Evolutionary conservation across 768 basidiomycete genomes (phyloP).

Genomic region (Suillus hirtellus): DNA sequence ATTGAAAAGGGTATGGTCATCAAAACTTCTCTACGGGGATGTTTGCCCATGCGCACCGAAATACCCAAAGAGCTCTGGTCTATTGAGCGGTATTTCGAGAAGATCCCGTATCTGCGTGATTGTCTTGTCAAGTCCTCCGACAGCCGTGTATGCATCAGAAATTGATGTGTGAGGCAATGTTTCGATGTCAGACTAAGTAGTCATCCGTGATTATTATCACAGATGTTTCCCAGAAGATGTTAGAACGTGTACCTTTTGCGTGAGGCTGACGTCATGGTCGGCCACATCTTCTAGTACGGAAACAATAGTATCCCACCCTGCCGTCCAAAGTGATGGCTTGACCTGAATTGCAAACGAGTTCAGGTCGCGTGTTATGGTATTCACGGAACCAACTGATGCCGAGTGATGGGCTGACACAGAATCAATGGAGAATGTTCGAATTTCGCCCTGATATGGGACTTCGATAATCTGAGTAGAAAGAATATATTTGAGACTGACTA

Average conservation of each 20-base stretch:
- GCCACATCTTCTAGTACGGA: conserved; percentile 36
- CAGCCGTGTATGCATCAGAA: conserved; percentile 68
- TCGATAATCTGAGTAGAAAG: conserved; percentile 60
- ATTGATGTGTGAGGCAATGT: conserved; percentile 42
- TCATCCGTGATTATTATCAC: conserved; percentile 19
- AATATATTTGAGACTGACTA: conserved; percentile 76
- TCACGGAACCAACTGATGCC: conserved; percentile 20
- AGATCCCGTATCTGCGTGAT: conserved; percentile 84
- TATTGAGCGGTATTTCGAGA: conserved; percentile 81
- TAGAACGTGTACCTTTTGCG: conserved; percentile 35
- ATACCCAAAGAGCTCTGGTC: conserved; percentile 77
- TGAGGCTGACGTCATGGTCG: conserved; percentile 26
- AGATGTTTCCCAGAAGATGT: conserved; percentile 12
- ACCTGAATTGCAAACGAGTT: conserved; percentile 45
- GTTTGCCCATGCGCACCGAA: conserved; percentile 51
- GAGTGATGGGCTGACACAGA: conserved; percentile 39
- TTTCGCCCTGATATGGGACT: conserved; percentile 60
- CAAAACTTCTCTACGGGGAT: conserved; percentile 18
- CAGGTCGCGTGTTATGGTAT: conserved; percentile 43
- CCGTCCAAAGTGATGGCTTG: conserved; percentile 52
- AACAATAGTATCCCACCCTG: conserved; percentile 69
- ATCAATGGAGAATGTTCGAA: conserved; percentile 57
- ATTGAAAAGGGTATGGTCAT: background rate
- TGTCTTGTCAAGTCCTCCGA: conserved; percentile 88
- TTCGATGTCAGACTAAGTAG: conserved; percentile 46